phyloP scores from a whole-genome alignment of 148 eudicot species.

The Camellia granthamiana region DNA sequence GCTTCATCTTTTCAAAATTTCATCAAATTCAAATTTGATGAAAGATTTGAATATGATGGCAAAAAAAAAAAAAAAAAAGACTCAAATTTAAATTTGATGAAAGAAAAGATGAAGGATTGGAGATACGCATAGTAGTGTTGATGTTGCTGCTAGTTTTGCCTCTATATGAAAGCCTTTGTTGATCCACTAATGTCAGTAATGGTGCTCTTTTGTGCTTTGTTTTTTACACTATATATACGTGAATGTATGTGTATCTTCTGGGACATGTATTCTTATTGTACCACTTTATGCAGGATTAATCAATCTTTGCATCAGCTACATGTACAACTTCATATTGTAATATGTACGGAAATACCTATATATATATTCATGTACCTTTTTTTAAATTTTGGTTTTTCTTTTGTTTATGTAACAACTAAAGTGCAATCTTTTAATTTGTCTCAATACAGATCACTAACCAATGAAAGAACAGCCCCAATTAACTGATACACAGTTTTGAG shows the following conservation, averaged over 20 bases:
- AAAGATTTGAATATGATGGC: no score
- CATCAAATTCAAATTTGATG: no score
- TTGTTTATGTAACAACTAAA: not conserved
- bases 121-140: no score
- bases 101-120: no score
- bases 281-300: not conserved
- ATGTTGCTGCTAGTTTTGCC: no score
- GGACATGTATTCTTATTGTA: not conserved
- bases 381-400: not conserved
- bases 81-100: no score
- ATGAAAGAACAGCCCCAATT: not conserved
- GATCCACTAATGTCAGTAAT: no score
- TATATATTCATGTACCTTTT: not conserved
- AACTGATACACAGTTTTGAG: slow-evolving; percentile 2
- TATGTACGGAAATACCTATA: not conserved
- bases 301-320: not conserved
- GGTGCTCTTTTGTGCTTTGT: no score
- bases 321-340: not conserved
- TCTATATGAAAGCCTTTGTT: no score
- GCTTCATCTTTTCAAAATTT: no score
- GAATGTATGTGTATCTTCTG: not conserved
- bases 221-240: not conserved
- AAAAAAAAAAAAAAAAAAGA: no score
- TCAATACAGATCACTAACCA: not conserved
- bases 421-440: not conserved